These are phyloP conservation scores for Suhomyces coccinellae DNA, from an alignment of 1,139 yeast genomes.

Conservation along the genomic window DNA sequence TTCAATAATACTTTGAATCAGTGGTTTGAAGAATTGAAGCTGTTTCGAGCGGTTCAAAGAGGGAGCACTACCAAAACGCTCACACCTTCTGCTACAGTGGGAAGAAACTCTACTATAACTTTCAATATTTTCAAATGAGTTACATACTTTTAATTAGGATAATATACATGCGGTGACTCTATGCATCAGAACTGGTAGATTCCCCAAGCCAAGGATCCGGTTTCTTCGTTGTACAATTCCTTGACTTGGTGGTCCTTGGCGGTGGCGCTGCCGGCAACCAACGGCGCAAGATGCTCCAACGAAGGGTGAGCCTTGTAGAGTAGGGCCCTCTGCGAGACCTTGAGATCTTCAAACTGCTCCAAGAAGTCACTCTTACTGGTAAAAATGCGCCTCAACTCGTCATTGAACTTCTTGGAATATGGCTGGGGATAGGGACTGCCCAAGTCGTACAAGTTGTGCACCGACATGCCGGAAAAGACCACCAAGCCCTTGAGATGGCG, in stretches of 20 bases:
- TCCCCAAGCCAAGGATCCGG: slow-evolving; percentile 66
- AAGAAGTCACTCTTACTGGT: slow-evolving; percentile 28
- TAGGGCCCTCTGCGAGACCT: slow-evolving; percentile 32
- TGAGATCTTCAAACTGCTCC: slow-evolving; percentile 32
- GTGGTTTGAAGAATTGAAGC: too few species aligned
- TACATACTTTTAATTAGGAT: too few species aligned
- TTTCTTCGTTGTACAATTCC: slow-evolving; percentile 47
- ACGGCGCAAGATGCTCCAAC: slow-evolving; percentile 69
- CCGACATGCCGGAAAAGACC: slow-evolving; percentile 75
- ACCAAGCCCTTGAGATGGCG: slow-evolving; percentile 46
- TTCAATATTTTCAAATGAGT: too few species aligned
- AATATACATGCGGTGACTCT: too few species aligned
- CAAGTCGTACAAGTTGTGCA: slow-evolving; percentile 67
- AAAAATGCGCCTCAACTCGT: slow-evolving; percentile 31
- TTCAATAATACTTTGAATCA: too few species aligned
- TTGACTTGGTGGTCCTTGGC: slow-evolving; percentile 36
- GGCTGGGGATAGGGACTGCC: slow-evolving; percentile 51
- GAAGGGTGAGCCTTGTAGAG: slow-evolving; percentile 67
- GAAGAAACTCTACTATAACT: too few species aligned
- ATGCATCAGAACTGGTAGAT: slow-evolving; percentile 44
- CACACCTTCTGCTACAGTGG: background rate
- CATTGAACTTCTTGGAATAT: slow-evolving; percentile 49
- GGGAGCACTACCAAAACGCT: background rate
- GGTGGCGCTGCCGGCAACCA: slow-evolving; percentile 68
- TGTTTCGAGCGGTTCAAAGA: too few species aligned